Conservation (phyloP, 352 stramenopile species). For the Globisporangium cylindrosporum region DNA sequence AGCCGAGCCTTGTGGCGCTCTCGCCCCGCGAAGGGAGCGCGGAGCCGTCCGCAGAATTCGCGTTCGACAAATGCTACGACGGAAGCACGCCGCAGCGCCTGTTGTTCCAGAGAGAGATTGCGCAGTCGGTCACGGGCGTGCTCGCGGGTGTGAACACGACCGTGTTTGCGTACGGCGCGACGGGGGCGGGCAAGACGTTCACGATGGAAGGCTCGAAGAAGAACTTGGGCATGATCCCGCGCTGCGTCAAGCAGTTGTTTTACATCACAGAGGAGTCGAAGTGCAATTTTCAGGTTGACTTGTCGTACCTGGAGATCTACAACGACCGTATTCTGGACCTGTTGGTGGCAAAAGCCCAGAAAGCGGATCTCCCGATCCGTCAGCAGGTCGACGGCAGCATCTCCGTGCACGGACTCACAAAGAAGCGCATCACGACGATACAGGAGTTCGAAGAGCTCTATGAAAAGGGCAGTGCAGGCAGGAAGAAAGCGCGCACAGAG, state of each 20-base stretch:
- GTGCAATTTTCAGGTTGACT: constrained; percentile 25
- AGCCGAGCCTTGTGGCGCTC: constrained; percentile 20
- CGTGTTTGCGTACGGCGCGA: constrained; percentile 59
- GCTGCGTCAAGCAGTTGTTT: constrained; percentile 45
- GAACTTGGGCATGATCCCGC: constrained; percentile 50
- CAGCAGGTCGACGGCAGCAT: constrained; percentile 37
- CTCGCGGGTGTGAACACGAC: constrained; percentile 46
- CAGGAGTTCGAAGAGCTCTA: constrained; percentile 36
- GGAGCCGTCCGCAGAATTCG: constrained; percentile 17
- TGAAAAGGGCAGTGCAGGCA: constrained; percentile 21
- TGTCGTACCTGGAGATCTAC: constrained; percentile 87
- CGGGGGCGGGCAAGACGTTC: constrained; percentile 63
- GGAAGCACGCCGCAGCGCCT: constrained; percentile 29
- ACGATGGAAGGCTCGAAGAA: constrained; percentile 58
- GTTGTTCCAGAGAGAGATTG: constrained; percentile 41
- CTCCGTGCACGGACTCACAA: constrained; percentile 30
- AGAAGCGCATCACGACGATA: constrained; percentile 26
- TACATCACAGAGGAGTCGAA: constrained; percentile 26
- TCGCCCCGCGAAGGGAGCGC: background rate
- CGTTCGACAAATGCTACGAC: constrained; percentile 47
- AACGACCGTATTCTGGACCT: constrained; percentile 87
- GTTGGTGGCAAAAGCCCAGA: constrained; percentile 30
- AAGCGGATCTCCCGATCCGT: constrained; percentile 31
- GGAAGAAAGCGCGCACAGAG: constrained; percentile 39
- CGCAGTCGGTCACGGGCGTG: constrained; percentile 29